Percentiles rank a stretch among this genome's conserved stretches.
Evolutionary conservation across 2,329 filamentous ascomycete genomes (phyloP).

Genomic region (Cryphonectria carpinicola): DNA sequence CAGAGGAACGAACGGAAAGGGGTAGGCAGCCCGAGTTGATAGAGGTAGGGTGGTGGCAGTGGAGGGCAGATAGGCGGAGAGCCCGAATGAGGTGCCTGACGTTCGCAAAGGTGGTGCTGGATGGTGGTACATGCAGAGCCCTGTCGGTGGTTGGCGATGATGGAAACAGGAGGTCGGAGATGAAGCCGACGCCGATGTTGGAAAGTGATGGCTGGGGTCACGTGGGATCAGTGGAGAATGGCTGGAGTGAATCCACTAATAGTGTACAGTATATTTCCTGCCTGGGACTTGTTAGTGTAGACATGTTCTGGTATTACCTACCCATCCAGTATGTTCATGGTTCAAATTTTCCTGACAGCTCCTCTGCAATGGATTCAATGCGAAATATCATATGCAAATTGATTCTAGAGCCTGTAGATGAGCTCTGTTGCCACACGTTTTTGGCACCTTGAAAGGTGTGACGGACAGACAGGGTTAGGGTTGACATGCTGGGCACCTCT

Average conservation of each 20-base stretch:
- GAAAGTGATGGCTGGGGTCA: conserved; percentile 9
- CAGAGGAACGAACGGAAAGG: neutral
- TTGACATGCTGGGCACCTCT: no score
- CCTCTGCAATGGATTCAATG: neutral
- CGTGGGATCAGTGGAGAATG: neutral
- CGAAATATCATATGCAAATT: neutral
- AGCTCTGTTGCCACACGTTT: neutral
- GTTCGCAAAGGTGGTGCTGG: neutral
- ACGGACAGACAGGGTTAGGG: no score
- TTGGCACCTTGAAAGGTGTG: no score
- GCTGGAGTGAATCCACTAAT: neutral
- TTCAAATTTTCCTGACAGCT: neutral
- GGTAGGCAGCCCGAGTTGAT: neutral
- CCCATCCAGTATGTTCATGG: neutral
- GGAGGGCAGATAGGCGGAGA: neutral
- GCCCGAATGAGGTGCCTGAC: neutral
- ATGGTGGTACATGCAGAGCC: neutral
- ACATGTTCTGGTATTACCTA: neutral
- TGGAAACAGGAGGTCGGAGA: neutral
- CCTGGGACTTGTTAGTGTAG: neutral
- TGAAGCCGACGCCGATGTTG: neutral
- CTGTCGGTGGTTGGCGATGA: neutral
- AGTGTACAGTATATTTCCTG: neutral
- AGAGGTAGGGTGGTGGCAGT: neutral
- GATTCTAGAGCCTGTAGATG: neutral